These are phyloP conservation scores for Populus davidiana DNA, from an alignment of 345 rosid species.

Conservation along the genomic window DNA sequence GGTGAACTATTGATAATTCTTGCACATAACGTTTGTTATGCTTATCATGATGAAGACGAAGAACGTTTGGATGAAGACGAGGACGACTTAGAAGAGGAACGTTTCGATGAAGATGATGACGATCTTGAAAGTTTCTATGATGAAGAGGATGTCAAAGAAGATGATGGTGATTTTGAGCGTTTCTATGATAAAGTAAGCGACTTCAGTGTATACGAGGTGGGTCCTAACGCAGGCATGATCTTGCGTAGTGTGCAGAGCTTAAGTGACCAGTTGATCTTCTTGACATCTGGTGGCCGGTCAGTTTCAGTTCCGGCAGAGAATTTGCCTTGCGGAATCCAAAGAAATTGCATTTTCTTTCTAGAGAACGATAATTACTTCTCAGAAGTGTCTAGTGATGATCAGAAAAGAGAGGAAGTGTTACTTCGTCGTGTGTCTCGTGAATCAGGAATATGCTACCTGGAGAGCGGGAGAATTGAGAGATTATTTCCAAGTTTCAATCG, in stretches of 20 bases:
- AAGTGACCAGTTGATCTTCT: neutral
- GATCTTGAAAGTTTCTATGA: no score
- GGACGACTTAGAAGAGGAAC: no score
- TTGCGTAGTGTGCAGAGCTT: neutral
- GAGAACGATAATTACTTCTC: neutral
- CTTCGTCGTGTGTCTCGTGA: neutral
- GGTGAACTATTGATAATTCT: neutral
- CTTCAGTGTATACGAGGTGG: neutral
- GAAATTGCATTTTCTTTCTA: neutral
- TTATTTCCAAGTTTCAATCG: neutral
- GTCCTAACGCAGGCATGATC: neutral
- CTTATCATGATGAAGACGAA: no score
- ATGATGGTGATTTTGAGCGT: no score
- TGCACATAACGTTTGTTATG: no score
- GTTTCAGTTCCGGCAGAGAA: neutral
- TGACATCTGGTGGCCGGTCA: neutral
- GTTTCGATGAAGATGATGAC: no score
- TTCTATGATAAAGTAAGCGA: no score
- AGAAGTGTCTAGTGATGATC: no score
- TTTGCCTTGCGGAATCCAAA: neutral
- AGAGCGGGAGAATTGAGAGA: neutral
- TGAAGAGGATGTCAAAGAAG: no score
- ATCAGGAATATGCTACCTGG: neutral
- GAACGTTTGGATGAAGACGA: no score
- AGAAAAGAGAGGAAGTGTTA: no score